A percentile compares a stretch with the other conserved stretches of the same genome.
These are phyloP conservation scores for Phytophthora ramorum DNA, from an alignment of 352 stramenopile genomes.

Conservation along the genomic window DNA sequence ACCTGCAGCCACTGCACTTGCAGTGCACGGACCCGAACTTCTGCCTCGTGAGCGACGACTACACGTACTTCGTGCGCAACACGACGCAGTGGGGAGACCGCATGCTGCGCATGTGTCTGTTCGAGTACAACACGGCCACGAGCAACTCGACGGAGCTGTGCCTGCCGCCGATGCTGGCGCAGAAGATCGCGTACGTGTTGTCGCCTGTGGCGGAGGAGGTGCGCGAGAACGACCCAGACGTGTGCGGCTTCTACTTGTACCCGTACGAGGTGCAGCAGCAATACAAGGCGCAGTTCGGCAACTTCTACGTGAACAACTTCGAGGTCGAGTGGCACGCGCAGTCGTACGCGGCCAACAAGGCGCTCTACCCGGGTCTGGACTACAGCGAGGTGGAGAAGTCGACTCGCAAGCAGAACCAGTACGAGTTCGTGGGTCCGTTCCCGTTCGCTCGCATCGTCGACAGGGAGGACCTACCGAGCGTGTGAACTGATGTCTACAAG, in stretches of 20 bases:
- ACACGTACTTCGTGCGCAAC: slow-evolving; percentile 74
- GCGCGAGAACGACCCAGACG: slow-evolving; percentile 64
- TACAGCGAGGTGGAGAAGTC: slow-evolving; percentile 68
- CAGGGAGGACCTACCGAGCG: slow-evolving; percentile 40
- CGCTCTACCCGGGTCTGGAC: slow-evolving; percentile 55
- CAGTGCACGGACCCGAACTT: slow-evolving; percentile 56
- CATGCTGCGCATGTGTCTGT: slow-evolving; percentile 79
- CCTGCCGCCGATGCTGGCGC: slow-evolving; percentile 59
- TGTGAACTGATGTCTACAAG: background rate
- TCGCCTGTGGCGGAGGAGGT: slow-evolving; percentile 59
- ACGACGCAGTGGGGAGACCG: slow-evolving; percentile 63
- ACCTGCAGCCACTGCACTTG: slow-evolving; percentile 67
- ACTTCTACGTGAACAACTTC: slow-evolving; percentile 81
- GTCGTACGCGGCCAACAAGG: slow-evolving; percentile 68
- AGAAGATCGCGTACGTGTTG: slow-evolving; percentile 69
- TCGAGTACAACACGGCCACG: slow-evolving; percentile 62
- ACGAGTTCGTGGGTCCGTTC: slow-evolving; percentile 72
- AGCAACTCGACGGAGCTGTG: slow-evolving; percentile 64
- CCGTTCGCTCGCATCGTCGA: slow-evolving; percentile 69
- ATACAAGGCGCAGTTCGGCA: slow-evolving; percentile 62
- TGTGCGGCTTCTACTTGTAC: slow-evolving; percentile 81
- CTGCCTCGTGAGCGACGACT: slow-evolving; percentile 43
- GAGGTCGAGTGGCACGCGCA: slow-evolving; percentile 71
- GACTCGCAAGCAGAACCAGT: slow-evolving; percentile 70
- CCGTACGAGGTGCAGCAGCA: slow-evolving; percentile 71